These are phyloP conservation scores for Fomitopsis serialis DNA, from an alignment of 768 basidiomycete species.

Conservation along the genomic window DNA sequence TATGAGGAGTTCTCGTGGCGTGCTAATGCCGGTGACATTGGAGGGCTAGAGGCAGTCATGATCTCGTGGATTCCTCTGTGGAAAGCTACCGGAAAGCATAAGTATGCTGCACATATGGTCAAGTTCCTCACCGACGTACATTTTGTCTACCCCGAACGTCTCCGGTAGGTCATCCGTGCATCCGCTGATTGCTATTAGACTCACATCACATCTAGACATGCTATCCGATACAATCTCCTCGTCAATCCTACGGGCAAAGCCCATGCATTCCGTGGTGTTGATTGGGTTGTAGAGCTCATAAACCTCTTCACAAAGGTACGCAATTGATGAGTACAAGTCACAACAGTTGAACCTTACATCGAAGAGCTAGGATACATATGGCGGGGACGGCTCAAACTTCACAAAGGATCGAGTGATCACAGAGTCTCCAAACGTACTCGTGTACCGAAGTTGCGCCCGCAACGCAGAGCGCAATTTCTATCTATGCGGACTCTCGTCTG, in stretches of 20 bases:
- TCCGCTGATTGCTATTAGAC: background rate
- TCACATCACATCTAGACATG: constrained; percentile 2
- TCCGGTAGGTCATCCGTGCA: constrained; percentile 2
- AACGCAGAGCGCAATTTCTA: constrained; percentile 2
- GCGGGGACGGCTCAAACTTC: constrained; percentile 29
- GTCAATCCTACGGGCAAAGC: constrained; percentile 31
- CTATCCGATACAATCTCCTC: constrained; percentile 20
- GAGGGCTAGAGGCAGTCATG: too few species aligned
- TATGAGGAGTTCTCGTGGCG: too few species aligned
- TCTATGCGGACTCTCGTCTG: background rate
- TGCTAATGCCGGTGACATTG: too few species aligned
- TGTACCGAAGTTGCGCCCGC: constrained; percentile 23
- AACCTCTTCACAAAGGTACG: constrained; percentile 40
- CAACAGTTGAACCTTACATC: background rate
- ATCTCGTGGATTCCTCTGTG: constrained; percentile 25
- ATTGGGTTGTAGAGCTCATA: constrained; percentile 37
- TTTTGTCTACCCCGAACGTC: constrained; percentile 13
- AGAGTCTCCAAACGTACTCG: constrained; percentile 23
- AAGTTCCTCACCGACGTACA: constrained; percentile 19
- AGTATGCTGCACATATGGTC: constrained; percentile 21
- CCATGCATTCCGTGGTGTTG: constrained; percentile 26
- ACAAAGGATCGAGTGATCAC: constrained; percentile 26
- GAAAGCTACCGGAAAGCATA: constrained; percentile 26
- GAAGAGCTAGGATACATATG: constrained; percentile 18
- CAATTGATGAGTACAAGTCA: too few species aligned